Evolutionary conservation across 2,329 filamentous ascomycete genomes (phyloP).

Genomic region (Apiospora kogelbergensis): DNA sequence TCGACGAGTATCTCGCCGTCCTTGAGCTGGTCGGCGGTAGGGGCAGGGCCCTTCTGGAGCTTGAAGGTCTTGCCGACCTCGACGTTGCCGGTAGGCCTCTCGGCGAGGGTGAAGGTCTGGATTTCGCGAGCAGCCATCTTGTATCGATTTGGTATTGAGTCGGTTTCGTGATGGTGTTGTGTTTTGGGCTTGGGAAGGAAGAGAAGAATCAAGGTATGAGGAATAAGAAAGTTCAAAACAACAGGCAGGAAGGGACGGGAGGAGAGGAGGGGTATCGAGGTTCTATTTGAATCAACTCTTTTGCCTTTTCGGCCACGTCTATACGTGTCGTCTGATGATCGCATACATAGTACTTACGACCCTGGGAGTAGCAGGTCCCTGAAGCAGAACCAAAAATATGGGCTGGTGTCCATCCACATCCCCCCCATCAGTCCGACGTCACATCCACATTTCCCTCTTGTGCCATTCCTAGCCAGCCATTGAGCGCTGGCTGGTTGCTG

Average conservation of each 20-base stretch:
- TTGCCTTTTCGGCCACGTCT: not conserved
- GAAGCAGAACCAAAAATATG: not conserved
- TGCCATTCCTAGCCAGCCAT: not conserved
- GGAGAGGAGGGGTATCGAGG: not conserved
- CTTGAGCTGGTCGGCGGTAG: slow-evolving; percentile 53
- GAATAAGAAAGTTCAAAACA: not conserved
- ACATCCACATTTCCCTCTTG: not conserved
- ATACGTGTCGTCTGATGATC: slow-evolving; percentile 1
- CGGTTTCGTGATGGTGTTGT: not conserved
- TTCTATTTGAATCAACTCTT: not conserved
- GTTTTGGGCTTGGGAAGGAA: not conserved
- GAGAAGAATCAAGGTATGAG: not conserved
- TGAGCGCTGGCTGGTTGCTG: not conserved
- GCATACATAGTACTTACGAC: not conserved
- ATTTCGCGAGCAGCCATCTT: slow-evolving; percentile 44
- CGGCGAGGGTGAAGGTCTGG: slow-evolving; percentile 57
- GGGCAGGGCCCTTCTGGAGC: slow-evolving; percentile 49
- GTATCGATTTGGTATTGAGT: not conserved
- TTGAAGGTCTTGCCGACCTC: slow-evolving; percentile 66
- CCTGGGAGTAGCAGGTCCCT: not conserved
- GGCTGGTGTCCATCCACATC: not conserved
- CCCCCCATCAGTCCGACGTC: not conserved
- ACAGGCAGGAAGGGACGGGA: not conserved
- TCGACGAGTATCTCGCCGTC: slow-evolving; percentile 65
- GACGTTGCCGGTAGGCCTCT: slow-evolving; percentile 61